phyloP scores from a whole-genome alignment of 23 red algal genomes.

The Gracilaria gracilis region DNA sequence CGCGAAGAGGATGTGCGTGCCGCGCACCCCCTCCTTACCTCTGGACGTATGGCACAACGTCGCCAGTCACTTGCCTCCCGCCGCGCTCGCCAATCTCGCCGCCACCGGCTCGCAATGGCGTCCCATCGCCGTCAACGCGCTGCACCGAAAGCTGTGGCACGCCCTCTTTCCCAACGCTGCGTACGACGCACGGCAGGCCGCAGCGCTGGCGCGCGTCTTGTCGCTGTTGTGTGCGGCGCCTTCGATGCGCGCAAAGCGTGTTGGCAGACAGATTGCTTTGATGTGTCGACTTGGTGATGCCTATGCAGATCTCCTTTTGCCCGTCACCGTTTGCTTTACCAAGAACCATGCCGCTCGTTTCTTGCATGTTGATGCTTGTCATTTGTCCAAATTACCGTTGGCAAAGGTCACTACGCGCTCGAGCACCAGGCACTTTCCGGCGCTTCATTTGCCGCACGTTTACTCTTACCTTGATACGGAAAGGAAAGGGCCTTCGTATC shows the following conservation, averaged over 20 bases:
- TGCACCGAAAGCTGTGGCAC: slow-evolving; percentile 16
- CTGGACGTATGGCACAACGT: slow-evolving; percentile 8
- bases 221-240: background rate
- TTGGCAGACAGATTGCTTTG: background rate
- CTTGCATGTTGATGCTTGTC: background rate
- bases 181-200: background rate
- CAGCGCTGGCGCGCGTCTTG: background rate
- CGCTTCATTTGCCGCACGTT: background rate
- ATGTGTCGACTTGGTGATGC: background rate
- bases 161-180: background rate
- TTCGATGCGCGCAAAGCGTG: background rate
- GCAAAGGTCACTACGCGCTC: background rate
- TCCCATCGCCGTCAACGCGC: background rate
- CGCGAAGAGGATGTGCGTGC: background rate
- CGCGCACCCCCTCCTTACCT: background rate
- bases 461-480: background rate
- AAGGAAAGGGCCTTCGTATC: background rate
- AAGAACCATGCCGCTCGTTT: background rate
- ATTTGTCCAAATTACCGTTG: background rate
- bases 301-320: background rate
- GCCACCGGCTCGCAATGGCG: background rate
- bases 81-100: slow-evolving; percentile 17
- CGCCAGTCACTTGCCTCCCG: background rate
- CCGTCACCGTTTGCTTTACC: background rate
- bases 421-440: background rate